Evolutionary conservation across 2,329 filamentous ascomycete species (phyloP).

Genomic region (Dothideomycetidae sp.): DNA sequence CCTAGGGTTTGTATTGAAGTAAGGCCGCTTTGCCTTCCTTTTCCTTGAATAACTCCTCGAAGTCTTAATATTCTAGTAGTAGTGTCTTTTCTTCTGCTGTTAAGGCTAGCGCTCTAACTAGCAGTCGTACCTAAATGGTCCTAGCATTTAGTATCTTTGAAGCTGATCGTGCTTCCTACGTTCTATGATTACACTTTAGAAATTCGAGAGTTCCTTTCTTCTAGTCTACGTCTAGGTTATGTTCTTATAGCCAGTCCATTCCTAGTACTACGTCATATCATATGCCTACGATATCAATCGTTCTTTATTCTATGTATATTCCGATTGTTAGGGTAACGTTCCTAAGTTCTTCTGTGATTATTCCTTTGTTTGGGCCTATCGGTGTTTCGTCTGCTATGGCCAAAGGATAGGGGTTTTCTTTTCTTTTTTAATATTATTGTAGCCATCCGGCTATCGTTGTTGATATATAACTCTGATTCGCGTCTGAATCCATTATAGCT

Average conservation of each 20-base stretch:
- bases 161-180: background rate
- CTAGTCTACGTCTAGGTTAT: slow-evolving; percentile 2
- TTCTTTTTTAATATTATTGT: background rate
- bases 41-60: slow-evolving; percentile 1
- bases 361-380: slow-evolving; percentile 4
- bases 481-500: slow-evolving; percentile 3
- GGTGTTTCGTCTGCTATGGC: background rate
- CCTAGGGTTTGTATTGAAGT: slow-evolving; percentile 1
- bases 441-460: background rate
- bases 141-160: slow-evolving; percentile 1
- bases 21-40: background rate
- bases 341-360: slow-evolving; percentile 1
- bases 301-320: background rate
- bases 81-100: background rate
- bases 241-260: slow-evolving; percentile 1
- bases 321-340: slow-evolving; percentile 1
- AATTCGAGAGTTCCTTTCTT: slow-evolving; percentile 1
- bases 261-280: slow-evolving; percentile 1
- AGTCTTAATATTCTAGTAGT: slow-evolving; percentile 2
- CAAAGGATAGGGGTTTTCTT: background rate
- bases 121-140: slow-evolving; percentile 1
- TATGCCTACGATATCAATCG: background rate
- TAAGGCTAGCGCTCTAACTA: background rate
- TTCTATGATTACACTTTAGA: slow-evolving; percentile 1
- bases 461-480: background rate